Base-by-base conservation (phyloP, 768 basidiomycete species). In the Kwoniella dejecticola region DNA sequence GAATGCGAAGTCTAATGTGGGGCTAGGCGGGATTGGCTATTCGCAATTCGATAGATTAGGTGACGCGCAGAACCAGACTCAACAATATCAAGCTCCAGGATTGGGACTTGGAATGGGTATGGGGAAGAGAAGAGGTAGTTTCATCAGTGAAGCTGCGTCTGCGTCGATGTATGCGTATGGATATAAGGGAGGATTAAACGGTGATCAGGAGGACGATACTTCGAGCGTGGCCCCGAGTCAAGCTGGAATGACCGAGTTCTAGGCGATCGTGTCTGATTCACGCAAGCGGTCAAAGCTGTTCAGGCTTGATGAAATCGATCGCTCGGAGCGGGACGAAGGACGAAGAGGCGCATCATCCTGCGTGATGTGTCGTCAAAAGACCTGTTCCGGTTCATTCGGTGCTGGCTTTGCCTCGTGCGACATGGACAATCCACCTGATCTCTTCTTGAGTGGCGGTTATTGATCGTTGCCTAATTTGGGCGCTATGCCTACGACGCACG, bases 11-110 rank as follows among this genome's bases (percentile, higher is more conserved):
- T n/a, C 17, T 7, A 81, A 58, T 47, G 38, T 62, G n/a, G 82
- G 54, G 66, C 71, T 57, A 76, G 77, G 69, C 62, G 86, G 82
- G 69, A 85, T 96, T 77, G 87, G 88, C 2, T 96, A 86, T 81
- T 89, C 90, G 17, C 95, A 99, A 78, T 93, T 89, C 53, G 94
- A 97, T 74, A 84, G 95, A 38, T 82, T 96, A 57, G 62, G 54
- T 15, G 53, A n/a, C n/a, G n/a, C 23, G 42, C 19, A 11, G 41
- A 19, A 54, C 6, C 52, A 46, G 3, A 27, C n/a, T n/a, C 17
- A 38, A 38, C 17, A 38, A 38, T 17, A 42, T 42, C 41, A 42
- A 42, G 11, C 41, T 36, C 15, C 41, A 8, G 36, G 8, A 8
- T 42, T 42, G 17, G 89, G 31, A 29, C 40, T 12, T 48, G 46